Evolutionary conservation across 495 filamentous ascomycete genomes (phyloP), one percentile per base, ranked within the genome.

Genomic region (Tuber magnatum): DNA sequence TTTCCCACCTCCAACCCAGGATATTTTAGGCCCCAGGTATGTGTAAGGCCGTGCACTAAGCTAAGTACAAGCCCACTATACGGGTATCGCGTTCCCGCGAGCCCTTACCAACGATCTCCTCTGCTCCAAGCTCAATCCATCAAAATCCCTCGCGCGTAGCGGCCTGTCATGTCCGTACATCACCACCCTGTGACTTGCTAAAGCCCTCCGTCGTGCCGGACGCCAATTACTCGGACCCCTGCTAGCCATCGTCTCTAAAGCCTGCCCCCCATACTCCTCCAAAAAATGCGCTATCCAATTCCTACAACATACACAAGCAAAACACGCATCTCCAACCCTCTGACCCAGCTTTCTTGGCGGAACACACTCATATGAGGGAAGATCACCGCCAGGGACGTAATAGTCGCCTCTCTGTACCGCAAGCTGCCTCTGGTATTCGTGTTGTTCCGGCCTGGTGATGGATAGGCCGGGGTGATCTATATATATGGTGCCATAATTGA

Each of bases 331-430:
- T 20, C 76, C 77, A 41, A 73, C 74, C 20, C 43, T 40, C 56
- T 20, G 56, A 14, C 56, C 20, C 12, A 65, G 4, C 56, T 35
- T 65, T 65, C 56, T 32, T 32, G 28, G 56, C 35, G 56, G 48
- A 74, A 70, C 56, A 72, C 39, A 40, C n/a, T 75, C 41, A 75
- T 48, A 41, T 79, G 76, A 32, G 79, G 77, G 77, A 8, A 79
- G 65, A 24, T 71, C 68, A 32, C 44, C 42, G 44, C 48, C 61
- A 68, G 74, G 70, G 38, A 75, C 71, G n/a, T 79, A 79, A 35
- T 79, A 79, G 56, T 79, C 78, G 2, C 77, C 77, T n/a, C 75
- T 75, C 44, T 39, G 48, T 18, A 79, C 42, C 2, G 77, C 76
- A 56, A 79, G 44, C 14, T 79, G 70, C 43, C 72, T 71, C 35